Evolutionary conservation across 2,329 filamentous ascomycete species (phyloP), one percentile per base, ranked within the genome.

Genomic region (Aspergillus novoparasiticus): DNA sequence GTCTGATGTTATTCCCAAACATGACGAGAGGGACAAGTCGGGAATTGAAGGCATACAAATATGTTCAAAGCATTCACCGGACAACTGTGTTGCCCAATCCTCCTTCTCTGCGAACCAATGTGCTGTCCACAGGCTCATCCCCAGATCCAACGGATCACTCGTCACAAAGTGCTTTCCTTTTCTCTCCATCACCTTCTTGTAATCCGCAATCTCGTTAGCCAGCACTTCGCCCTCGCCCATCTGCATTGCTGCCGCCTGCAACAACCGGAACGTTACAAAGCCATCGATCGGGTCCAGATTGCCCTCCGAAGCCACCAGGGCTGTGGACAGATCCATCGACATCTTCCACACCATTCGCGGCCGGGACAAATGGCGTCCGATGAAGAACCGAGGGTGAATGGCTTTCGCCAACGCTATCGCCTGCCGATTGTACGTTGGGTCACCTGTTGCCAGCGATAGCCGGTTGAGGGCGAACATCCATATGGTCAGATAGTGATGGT

Each of bases 391-490:
- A 8, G 81, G 81, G 61, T 87, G 85, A 10, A 86, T 82, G 0
- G 83, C 81, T 65, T 78, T 78, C 6, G 84, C 85, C 12, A 88
- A 74, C 61, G 82, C 75, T 3, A 86, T 77, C 0, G 85, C 86
- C 57, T 83, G 77, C 32, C 76, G 73, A 64, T 87, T 87, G 65
- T 82, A 87, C 9, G 64, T 68, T 11, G 71, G 67, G 26, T 86
- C 80, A 0, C 76, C 76, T 0, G 81, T 80, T 3, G 83, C 85
- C 41, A 82, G 64, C 0, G 83, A 78, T 46, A 87, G 75, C 1
- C 86, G 78, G 68, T 86, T 87, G 5, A 88, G 77, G 2, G 86
- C 85, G 70, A 87, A 87, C 85, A 88, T 87, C 86, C 86, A 89
- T 6, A 87, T 69, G 0, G 85, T 87, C 23, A 88, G 76, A 66